Conservation (phyloP, 768 basidiomycete genomes). For the Candolleomyces efflorescens region DNA sequence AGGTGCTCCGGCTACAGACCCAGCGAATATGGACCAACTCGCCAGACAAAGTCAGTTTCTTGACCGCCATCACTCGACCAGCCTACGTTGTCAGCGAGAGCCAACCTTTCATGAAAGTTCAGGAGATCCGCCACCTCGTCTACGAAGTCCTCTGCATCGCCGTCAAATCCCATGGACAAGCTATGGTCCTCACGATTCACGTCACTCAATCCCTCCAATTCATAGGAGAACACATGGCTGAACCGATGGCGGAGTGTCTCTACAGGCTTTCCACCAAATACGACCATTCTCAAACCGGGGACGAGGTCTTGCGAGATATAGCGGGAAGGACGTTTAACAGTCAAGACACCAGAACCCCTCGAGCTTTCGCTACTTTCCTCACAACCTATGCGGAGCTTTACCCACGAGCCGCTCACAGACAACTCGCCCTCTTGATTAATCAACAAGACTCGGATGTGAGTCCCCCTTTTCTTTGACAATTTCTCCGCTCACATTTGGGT, state of each 20-base stretch:
- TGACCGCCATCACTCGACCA: constrained; percentile 87
- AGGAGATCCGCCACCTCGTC: constrained; percentile 65
- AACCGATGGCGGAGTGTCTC: constrained; percentile 89
- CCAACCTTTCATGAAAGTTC: constrained; percentile 83
- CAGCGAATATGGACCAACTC: constrained; percentile 90
- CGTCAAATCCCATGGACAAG: constrained; percentile 87
- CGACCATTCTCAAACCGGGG: constrained; percentile 84
- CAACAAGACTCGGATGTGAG: constrained; percentile 91
- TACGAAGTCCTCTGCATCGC: constrained; percentile 89
- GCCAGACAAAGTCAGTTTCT: constrained; percentile 80
- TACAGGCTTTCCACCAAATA: constrained; percentile 77
- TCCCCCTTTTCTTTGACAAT: neutral
- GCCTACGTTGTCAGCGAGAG: constrained; percentile 84
- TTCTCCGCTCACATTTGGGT: neutral
- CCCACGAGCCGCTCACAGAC: constrained; percentile 81
- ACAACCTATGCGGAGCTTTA: constrained; percentile 74
- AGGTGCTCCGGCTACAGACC: constrained; percentile 58
- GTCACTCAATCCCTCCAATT: constrained; percentile 93
- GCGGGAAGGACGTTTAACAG: constrained; percentile 70
- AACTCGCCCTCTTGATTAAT: constrained; percentile 76
- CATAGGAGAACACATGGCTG: constrained; percentile 64
- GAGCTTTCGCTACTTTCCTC: constrained; percentile 82
- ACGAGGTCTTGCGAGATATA: constrained; percentile 89
- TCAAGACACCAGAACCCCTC: constrained; percentile 83
- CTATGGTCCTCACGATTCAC: constrained; percentile 77